Evolutionary conservation across 768 basidiomycete species (phyloP).

Genomic region (Tylopilus intermedius): DNA sequence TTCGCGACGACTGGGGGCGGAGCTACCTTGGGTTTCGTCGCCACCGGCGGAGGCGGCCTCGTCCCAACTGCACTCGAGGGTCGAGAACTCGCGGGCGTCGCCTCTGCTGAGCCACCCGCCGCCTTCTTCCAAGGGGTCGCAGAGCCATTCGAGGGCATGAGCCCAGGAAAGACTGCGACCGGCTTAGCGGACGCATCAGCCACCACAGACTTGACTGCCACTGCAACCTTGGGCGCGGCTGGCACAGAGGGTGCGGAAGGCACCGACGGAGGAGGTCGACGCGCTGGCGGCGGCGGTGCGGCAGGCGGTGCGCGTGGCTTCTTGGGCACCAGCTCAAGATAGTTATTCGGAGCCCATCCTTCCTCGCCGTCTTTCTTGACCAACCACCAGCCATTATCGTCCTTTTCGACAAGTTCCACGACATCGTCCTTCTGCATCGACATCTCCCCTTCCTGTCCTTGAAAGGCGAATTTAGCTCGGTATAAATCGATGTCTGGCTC

Average conservation of each 20-base stretch:
- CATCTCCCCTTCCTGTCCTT: constrained; percentile 91
- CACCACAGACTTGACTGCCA: constrained; percentile 39
- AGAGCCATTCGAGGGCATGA: constrained; percentile 63
- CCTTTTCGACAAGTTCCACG: constrained; percentile 88
- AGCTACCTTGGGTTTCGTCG: constrained; percentile 58
- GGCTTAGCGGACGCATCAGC: constrained; percentile 71
- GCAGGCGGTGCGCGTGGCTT: constrained; percentile 60
- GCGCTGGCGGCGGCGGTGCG: constrained; percentile 64
- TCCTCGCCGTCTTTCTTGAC: constrained; percentile 78
- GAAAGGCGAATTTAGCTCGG: constrained; percentile 87
- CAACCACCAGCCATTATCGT: constrained; percentile 97
- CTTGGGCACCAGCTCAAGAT: constrained; percentile 75
- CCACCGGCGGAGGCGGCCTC: constrained; percentile 57
- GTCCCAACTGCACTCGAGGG: constrained; percentile 46
- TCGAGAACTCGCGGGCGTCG: constrained; percentile 44
- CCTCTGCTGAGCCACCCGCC: constrained; percentile 30
- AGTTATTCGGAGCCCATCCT: constrained; percentile 95
- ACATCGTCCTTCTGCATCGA: constrained; percentile 83
- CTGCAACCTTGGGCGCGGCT: constrained; percentile 30
- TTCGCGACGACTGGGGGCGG: constrained; percentile 57
- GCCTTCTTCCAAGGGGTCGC: constrained; percentile 72
- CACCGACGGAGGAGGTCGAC: constrained; percentile 40
- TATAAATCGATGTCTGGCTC: constrained; percentile 72
- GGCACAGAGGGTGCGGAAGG: constrained; percentile 36
- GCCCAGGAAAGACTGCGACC: constrained; percentile 76